Percentiles rank a stretch among this genome's conserved stretches.
phyloP scores from a whole-genome alignment of 2,329 filamentous ascomycete species.

The Esteya vermicola region DNA sequence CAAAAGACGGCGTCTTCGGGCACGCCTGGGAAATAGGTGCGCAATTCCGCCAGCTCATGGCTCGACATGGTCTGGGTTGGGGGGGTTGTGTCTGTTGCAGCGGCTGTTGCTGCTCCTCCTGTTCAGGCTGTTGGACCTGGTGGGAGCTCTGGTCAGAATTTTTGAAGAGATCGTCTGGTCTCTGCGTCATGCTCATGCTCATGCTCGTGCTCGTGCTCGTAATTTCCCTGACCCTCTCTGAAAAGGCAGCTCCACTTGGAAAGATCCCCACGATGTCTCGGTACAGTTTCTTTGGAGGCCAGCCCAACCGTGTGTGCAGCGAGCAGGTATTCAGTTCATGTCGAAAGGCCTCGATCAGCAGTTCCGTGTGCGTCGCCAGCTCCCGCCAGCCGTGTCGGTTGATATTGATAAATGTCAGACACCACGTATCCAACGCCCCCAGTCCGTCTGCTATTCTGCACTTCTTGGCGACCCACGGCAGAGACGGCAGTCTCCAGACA shows the following conservation, averaged over 20 bases:
- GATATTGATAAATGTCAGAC: background rate
- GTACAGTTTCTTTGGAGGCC: background rate
- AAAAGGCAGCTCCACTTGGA: background rate
- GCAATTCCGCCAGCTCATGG: conserved; percentile 18
- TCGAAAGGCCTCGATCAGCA: background rate
- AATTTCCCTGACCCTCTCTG: background rate
- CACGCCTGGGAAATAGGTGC: conserved; percentile 37
- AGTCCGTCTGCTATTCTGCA: background rate
- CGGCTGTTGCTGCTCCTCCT: no score
- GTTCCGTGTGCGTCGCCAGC: background rate
- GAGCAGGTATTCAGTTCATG: background rate
- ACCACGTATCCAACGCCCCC: background rate
- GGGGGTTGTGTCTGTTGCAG: no score
- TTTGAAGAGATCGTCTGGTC: no score
- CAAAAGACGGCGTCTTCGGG: conserved; percentile 29
- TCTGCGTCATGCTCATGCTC: no score
- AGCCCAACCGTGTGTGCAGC: background rate
- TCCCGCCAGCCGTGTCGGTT: background rate
- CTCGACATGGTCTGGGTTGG: background rate
- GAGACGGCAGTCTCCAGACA: background rate
- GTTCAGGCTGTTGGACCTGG: background rate
- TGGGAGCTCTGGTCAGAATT: no score
- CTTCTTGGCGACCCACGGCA: background rate
- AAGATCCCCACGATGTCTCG: background rate
- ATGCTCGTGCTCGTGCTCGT: no score